phyloP scores from a whole-genome alignment of 2,329 filamentous ascomycete genomes.

The Neospermospora avenae region DNA sequence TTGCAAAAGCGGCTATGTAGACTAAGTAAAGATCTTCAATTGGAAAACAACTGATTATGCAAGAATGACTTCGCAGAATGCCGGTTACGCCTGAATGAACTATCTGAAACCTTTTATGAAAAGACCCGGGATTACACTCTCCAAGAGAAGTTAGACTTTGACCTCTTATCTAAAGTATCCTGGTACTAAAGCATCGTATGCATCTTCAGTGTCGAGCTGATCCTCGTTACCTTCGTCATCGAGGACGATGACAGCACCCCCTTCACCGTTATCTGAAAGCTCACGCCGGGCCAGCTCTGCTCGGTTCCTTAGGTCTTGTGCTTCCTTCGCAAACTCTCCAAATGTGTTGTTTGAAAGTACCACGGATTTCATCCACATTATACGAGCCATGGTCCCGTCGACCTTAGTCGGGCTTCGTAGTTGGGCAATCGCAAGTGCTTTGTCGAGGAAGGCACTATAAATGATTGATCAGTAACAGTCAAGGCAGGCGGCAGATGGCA shows the following conservation, averaged over 20 bases:
- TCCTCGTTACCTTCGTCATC: conserved; percentile 32
- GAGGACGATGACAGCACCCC: conserved; percentile 32
- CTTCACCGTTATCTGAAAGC: conserved; percentile 31
- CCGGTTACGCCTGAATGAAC: too few species aligned
- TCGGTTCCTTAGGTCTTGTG: conserved; percentile 13
- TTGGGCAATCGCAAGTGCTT: conserved; percentile 21
- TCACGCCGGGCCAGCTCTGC: conserved; percentile 20
- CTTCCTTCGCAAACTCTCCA: conserved; percentile 15
- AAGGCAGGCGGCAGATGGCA: too few species aligned
- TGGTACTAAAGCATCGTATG: conserved; percentile 21
- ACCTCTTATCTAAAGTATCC: conserved; percentile 15
- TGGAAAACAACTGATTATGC: too few species aligned
- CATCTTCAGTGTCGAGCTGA: conserved; percentile 14
- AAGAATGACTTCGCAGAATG: too few species aligned
- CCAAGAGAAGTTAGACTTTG: background rate
- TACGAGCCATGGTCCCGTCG: conserved; percentile 23
- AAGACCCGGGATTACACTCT: background rate
- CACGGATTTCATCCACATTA: conserved; percentile 22
- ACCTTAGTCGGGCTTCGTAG: conserved; percentile 22
- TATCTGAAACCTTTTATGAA: background rate
- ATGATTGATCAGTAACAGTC: background rate
- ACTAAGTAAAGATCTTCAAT: too few species aligned
- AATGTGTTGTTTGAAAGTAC: conserved; percentile 23
- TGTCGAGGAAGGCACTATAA: conserved; percentile 18
- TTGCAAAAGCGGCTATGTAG: too few species aligned